Base-by-base conservation (phyloP, 148 eudicot species). In the Arbutus unedo region DNA sequence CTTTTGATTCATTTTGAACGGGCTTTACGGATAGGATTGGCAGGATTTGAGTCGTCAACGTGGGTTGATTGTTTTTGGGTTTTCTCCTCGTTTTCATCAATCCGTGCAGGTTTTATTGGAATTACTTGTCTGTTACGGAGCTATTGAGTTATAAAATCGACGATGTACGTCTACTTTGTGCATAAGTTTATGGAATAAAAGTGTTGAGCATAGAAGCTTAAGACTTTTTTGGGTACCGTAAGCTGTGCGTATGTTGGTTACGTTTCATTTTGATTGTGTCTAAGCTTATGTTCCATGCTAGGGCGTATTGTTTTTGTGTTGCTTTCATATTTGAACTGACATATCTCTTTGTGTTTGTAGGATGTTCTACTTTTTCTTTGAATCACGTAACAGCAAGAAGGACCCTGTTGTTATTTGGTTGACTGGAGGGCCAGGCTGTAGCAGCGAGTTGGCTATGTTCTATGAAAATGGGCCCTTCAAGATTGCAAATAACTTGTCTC, bases 371-470 rank as follows among this genome's bases (percentile, higher is more conserved):
- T 95, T 95, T 78, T 95, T 91, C 92, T 95, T 95, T 81, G 94
- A 95, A 84, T 95, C 98, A 77, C 94, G 97, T 48, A 88, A 81
- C 89, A 90, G 88, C 89, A 88, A 88, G 78, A 81, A 88, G 15
- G 92, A 92, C 76, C 98, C 98, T 74, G 93, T 95, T 86, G 98
- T 93, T 48, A 95, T 95, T 89, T 95, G 98, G 98, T 81, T 95
- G 86, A 92, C 94, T 79, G 97, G 98, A 81, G 97, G 98, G 60
- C 98, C 98, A 74, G 98, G 98, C 64, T 95, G 98, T 82, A 93
- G 98, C 89, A 95, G 98, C 85, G 98, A 95, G 87, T 86, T 95
- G 87, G 98, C 98, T 67, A 89, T 95, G 80, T 95, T 95, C 89
- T 95, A 92, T 89, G 98, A 95, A 83, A 95, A 95, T 84, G 98